These are phyloP conservation scores for Neopestalotiopsis rosae DNA, from an alignment of 2,329 filamentous ascomycete genomes.

Conservation along the genomic window DNA sequence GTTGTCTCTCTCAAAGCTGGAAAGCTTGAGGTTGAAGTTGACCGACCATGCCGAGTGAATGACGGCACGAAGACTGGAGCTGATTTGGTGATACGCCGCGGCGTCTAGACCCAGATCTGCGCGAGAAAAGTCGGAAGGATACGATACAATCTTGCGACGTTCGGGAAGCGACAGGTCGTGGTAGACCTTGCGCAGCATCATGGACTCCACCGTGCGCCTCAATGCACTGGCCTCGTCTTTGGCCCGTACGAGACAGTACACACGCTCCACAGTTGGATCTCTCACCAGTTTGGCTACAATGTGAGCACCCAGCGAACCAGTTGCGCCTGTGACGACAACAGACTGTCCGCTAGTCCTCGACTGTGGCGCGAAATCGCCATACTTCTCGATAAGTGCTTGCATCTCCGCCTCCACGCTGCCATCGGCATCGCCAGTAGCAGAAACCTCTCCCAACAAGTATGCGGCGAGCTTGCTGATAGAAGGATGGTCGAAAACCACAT, in stretches of 20 bases:
- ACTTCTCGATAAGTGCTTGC: conserved; percentile 49
- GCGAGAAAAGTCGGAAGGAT: conserved; percentile 46
- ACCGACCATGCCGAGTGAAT: conserved; percentile 61
- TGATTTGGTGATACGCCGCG: conserved; percentile 33
- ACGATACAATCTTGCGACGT: conserved; percentile 39
- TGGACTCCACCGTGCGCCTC: conserved; percentile 25
- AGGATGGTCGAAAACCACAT: conserved; percentile 64
- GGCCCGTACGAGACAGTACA: conserved; percentile 60
- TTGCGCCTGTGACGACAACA: conserved; percentile 64
- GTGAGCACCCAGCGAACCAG: conserved; percentile 69
- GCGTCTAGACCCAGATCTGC: conserved; percentile 44
- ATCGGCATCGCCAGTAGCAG: not conserved
- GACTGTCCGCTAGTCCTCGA: conserved; percentile 24
- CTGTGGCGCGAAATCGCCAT: conserved; percentile 42
- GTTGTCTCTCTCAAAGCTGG: conserved; percentile 54
- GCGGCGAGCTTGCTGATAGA: conserved; percentile 51
- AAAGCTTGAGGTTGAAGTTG: conserved; percentile 60
- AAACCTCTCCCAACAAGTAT: conserved; percentile 40
- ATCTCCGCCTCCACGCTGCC: conserved; percentile 46
- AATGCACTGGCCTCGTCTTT: conserved; percentile 27
- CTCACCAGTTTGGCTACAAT: conserved; percentile 63
- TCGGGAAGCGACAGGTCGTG: conserved; percentile 29
- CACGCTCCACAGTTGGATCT: conserved; percentile 56
- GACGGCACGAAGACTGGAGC: conserved; percentile 42
- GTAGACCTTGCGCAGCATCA: conserved; percentile 39